Base-by-base conservation (phyloP, 2,329 filamentous ascomycete species). In the Arthrobotrys entomopaga region DNA sequence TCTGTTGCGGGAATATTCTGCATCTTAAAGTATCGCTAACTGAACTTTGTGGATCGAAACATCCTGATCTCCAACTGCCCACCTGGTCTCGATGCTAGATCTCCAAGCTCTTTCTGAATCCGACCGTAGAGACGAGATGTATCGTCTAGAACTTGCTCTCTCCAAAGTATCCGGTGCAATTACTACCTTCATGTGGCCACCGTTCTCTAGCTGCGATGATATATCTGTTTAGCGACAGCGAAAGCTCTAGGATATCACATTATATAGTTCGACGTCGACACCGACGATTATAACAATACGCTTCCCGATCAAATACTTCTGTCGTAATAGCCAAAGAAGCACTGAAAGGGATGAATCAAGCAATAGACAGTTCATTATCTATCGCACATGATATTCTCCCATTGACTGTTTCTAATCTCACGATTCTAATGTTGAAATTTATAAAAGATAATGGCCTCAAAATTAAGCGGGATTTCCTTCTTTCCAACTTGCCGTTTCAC, bases 201-300 rank as follows among this genome's bases (percentile, higher is more conserved):
- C 83, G 6, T 84, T 83, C 78, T 83, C 81, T 81, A 86, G 79
- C 22, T 83, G 84, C 53, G 80, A 80, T 40, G 79, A 75, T 7
- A 75, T 7, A 57, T 77, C 1, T 81, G 81, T 13, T 76, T 82
- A 3, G 38, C 74, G 1, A 81, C 79, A 1, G 80, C 86, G 79
- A 81, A 79, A 16, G 63, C 64, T 79, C 57, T 79, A 16, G 76
- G 76, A 0, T 77, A 77, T 40, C 69, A 87, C 78, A 84, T 88
- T 78, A 85, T 86, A 77, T 88, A 86, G 77, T 83, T 88, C 78
- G 85, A 89, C 75, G 81, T 89, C 56, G 87, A 89, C 78, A 84
- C 87, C 0, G 85, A 87, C 58, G 87, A 89, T 80, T 89, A 88
- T 83, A 85, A 87, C 78, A 84, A 86, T 59, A 81, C 84, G 71